Evolutionary conservation across 2,329 filamentous ascomycete species (phyloP).

Genomic region (Dothiorella sarmentorum): DNA sequence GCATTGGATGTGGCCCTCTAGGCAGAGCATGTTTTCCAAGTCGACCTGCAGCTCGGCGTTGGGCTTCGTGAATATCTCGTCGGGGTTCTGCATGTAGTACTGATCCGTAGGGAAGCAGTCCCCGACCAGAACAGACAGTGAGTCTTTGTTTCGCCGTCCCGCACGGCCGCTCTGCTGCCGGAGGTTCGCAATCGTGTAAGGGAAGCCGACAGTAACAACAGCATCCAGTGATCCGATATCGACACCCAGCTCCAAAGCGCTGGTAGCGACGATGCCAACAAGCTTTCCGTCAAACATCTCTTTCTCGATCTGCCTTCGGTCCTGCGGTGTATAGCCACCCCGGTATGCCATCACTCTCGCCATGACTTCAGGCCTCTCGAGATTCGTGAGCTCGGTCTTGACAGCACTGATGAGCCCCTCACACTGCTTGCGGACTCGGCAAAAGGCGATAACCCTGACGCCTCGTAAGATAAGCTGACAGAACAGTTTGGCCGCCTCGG

Average conservation of each 20-base stretch:
- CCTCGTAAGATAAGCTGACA: slow-evolving; percentile 85
- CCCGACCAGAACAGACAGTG: slow-evolving; percentile 82
- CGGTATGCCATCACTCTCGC: slow-evolving; percentile 90
- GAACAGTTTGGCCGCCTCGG: slow-evolving; percentile 85
- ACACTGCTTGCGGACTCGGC: slow-evolving; percentile 80
- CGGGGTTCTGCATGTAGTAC: slow-evolving; percentile 94
- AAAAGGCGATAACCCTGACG: slow-evolving; percentile 90
- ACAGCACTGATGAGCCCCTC: slow-evolving; percentile 79
- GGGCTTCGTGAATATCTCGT: slow-evolving; percentile 87
- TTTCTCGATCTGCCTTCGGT: slow-evolving; percentile 80
- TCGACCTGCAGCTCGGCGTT: slow-evolving; percentile 89
- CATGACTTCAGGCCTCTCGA: slow-evolving; percentile 72
- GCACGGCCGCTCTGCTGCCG: slow-evolving; percentile 93
- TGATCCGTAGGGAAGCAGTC: slow-evolving; percentile 90
- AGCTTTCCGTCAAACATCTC: slow-evolving; percentile 98
- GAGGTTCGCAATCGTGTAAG: slow-evolving; percentile 91
- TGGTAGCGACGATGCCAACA: slow-evolving; percentile 89
- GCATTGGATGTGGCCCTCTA: slow-evolving; percentile 93
- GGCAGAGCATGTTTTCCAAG: slow-evolving; percentile 82
- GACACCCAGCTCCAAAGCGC: slow-evolving; percentile 86
- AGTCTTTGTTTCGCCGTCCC: slow-evolving; percentile 88
- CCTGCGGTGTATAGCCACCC: slow-evolving; percentile 89
- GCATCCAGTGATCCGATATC: slow-evolving; percentile 94
- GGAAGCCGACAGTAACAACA: slow-evolving; percentile 90
- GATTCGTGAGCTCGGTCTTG: slow-evolving; percentile 67